A percentile compares a stretch with the other conserved stretches of the same genome.
Evolutionary conservation across 345 rosid genomes (phyloP).

Genomic region (Sonneratia alba): DNA sequence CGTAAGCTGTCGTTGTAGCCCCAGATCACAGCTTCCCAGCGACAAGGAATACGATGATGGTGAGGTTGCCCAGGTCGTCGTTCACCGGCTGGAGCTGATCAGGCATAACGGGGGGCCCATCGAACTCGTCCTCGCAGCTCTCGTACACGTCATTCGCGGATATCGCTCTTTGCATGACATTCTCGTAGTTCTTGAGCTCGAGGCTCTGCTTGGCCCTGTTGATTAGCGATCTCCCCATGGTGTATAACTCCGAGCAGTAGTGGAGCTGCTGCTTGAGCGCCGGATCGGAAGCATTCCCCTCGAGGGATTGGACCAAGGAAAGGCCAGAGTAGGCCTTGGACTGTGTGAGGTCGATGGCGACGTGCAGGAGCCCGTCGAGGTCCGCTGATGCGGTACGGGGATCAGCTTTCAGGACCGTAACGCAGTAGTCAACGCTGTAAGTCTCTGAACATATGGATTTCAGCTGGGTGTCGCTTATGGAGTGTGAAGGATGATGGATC

Average conservation of each 20-base stretch:
- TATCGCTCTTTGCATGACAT: neutral
- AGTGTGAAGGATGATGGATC: neutral
- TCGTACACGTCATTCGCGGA: neutral
- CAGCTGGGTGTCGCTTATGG: neutral
- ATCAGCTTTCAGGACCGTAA: neutral
- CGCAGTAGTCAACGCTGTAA: neutral
- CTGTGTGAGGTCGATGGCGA: conserved; percentile 5
- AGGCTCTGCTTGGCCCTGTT: neutral
- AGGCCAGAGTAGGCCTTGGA: neutral
- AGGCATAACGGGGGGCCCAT: neutral
- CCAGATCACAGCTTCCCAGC: neutral
- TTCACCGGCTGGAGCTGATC: neutral
- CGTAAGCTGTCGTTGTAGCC: too few species aligned
- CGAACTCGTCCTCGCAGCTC: conserved; percentile 8
- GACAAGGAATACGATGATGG: neutral
- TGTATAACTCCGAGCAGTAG: neutral
- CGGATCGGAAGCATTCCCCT: neutral
- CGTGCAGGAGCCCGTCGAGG: conserved; percentile 1
- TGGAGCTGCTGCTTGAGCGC: neutral
- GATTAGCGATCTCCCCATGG: neutral
- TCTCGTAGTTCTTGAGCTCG: neutral
- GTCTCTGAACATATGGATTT: conserved; percentile 2
- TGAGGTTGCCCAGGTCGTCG: conserved; percentile 1
- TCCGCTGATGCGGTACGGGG: conserved; percentile 4
- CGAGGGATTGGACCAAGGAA: neutral